Evolutionary conservation across 768 basidiomycete genomes (phyloP), one percentile per base, ranked within the genome.

Genomic region (Boletellus emodensis): DNA sequence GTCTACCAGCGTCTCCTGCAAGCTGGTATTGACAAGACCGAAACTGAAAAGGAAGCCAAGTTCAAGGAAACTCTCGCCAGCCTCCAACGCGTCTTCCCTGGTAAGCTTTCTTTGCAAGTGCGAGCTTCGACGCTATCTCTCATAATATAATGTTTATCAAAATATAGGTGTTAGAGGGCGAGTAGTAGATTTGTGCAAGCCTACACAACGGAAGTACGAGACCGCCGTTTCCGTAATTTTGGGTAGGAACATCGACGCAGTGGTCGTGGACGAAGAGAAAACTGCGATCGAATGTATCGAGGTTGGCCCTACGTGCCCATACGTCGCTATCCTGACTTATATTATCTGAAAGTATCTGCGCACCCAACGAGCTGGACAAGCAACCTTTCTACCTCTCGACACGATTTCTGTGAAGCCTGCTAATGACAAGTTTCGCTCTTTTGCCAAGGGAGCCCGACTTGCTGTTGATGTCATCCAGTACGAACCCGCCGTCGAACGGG

Each of bases 211-310:
- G 48, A 95, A 95, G 68, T 98, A 95, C 63, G 90, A 96, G 64
- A 81, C 82, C 0, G 92, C 96, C 0, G 90, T 99, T 12, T 84
- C 89, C 1, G 91, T 94, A 30, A 84, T 97, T 20, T 79, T 99
- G 2, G 96, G 96, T 0, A 80, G 95, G 46, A 94, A 98, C 63
- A 88, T 94, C 49, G 96, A 98, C 61, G 90, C 94, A 1, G 81
- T 99, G 48, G 91, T 99, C 8, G 94, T 98, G 1, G 95, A 99
- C 61, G 87, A 92, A 62, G 94, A 98, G 73, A 93, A 90, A 70
- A 94, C 90, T 1, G 96, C 92, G 2, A 96, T 98, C 49, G 92
- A 94, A 58, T 98, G 95, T 66, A 97, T 98, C 60, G 93, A 97
- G 76, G 92, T 90, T 54, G 40, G 73, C 59, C 26, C 17, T 22